Percentiles rank a stretch among this genome's conserved stretches.
These are phyloP conservation scores for Hypoxylon sp. DNA, from an alignment of 2,329 filamentous ascomycete species.

Conservation along the genomic window DNA sequence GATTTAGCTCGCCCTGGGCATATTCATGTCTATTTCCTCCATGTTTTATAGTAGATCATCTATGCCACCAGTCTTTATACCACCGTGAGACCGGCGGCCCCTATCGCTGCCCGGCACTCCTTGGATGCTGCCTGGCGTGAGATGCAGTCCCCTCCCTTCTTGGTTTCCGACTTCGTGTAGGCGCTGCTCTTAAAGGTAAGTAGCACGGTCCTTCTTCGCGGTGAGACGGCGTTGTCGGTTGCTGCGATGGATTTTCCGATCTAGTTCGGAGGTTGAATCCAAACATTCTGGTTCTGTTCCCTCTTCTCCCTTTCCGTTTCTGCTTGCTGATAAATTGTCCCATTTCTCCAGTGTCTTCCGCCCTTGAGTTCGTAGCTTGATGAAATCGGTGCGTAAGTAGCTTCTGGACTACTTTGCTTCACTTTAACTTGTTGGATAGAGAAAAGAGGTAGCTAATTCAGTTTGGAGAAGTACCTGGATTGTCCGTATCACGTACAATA, in stretches of 20 bases:
- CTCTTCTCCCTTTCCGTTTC: background rate
- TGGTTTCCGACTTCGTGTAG: background rate
- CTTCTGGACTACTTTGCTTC: background rate
- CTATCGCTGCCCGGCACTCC: background rate
- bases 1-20: background rate
- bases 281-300: background rate
- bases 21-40: background rate
- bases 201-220: background rate
- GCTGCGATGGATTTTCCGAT: background rate
- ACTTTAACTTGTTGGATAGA: background rate
- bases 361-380: background rate
- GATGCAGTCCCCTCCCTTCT: background rate
- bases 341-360: background rate
- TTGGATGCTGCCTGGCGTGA: background rate
- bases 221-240: background rate
- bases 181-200: background rate
- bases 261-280: background rate
- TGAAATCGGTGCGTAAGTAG: background rate
- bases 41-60: background rate
- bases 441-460: background rate
- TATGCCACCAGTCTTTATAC: background rate
- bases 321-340: slow-evolving; percentile 1
- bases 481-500: background rate
- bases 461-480: too few relatives aligned
- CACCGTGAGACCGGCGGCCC: background rate